phyloP scores from a whole-genome alignment of 257 asterid genomes.

The Linaria vulgaris region DNA sequence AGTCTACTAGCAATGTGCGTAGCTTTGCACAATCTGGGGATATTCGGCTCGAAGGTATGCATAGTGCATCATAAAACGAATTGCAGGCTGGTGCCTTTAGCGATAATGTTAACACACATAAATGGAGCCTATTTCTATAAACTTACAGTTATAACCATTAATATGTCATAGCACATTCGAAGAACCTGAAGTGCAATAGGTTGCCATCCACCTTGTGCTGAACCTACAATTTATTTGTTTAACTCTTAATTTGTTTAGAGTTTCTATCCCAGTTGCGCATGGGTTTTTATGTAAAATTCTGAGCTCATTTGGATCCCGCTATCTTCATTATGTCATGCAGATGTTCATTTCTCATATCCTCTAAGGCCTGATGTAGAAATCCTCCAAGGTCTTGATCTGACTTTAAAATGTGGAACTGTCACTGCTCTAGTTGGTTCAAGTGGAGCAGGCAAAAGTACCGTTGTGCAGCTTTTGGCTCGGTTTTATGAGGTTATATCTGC shows the following conservation, averaged over 20 bases:
- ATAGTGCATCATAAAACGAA: slow-evolving; percentile 1
- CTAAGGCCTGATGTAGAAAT: slow-evolving; percentile 88
- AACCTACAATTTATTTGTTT: background rate
- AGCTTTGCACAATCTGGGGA: slow-evolving; percentile 77
- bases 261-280: slow-evolving; percentile 1
- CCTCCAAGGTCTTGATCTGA: slow-evolving; percentile 74
- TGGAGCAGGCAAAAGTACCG: slow-evolving; percentile 97
- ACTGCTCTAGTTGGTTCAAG: slow-evolving; percentile 97
- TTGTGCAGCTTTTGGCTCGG: slow-evolving; percentile 93
- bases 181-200: no score
- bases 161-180: no score
- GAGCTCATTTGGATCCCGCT: background rate
- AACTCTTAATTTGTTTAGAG: slow-evolving; percentile 1
- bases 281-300: background rate
- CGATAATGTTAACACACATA: no score
- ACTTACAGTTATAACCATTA: no score
- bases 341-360: slow-evolving; percentile 89
- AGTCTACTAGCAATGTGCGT: slow-evolving; percentile 56
- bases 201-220: background rate
- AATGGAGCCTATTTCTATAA: no score
- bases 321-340: slow-evolving; percentile 41
- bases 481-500: slow-evolving; percentile 70
- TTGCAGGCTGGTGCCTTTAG: no score
- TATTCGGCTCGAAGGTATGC: slow-evolving; percentile 80
- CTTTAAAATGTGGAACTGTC: slow-evolving; percentile 74